Conservation (phyloP, 768 basidiomycete species). For the Trichaptum fuscoviolaceum region DNA sequence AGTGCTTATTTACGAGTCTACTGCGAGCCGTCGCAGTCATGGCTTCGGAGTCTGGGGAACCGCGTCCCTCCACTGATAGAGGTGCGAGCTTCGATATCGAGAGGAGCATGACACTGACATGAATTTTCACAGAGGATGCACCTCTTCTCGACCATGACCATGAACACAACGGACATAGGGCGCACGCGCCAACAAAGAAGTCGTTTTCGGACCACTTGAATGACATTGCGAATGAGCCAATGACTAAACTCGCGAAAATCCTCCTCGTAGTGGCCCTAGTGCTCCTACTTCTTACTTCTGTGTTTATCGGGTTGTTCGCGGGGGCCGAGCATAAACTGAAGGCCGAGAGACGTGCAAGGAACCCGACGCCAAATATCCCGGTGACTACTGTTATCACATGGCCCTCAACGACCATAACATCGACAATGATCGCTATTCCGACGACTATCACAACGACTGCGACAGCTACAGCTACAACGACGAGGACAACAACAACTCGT, state of each 20-base stretch:
- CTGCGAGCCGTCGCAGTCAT: slow-evolving; percentile 19
- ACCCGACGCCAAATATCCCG: slow-evolving; percentile 29
- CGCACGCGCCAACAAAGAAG: slow-evolving; percentile 20
- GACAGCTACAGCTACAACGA: slow-evolving; percentile 30
- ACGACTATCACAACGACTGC: slow-evolving; percentile 26
- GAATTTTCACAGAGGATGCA: slow-evolving; percentile 46
- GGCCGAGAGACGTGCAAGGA: slow-evolving; percentile 30
- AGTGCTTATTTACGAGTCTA: not conserved
- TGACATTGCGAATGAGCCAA: slow-evolving; percentile 62
- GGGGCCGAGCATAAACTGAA: slow-evolving; percentile 79
- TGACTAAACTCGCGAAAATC: slow-evolving; percentile 80
- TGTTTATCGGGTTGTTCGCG: slow-evolving; percentile 92
- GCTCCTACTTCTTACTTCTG: slow-evolving; percentile 73
- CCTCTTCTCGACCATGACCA: slow-evolving; percentile 51
- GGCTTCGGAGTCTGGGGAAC: slow-evolving; percentile 50
- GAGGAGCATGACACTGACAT: slow-evolving; percentile 6
- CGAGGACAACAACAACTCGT: slow-evolving; percentile 37
- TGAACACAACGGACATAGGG: slow-evolving; percentile 34
- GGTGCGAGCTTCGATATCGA: slow-evolving; percentile 30
- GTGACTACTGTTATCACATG: slow-evolving; percentile 22
- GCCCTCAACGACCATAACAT: slow-evolving; percentile 20
- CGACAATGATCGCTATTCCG: slow-evolving; percentile 14
- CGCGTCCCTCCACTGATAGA: slow-evolving; percentile 52
- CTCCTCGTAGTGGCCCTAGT: slow-evolving; percentile 71
- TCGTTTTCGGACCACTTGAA: slow-evolving; percentile 46